phyloP scores from a whole-genome alignment of 306 rosid genomes.

The Trifolium dubium region DNA sequence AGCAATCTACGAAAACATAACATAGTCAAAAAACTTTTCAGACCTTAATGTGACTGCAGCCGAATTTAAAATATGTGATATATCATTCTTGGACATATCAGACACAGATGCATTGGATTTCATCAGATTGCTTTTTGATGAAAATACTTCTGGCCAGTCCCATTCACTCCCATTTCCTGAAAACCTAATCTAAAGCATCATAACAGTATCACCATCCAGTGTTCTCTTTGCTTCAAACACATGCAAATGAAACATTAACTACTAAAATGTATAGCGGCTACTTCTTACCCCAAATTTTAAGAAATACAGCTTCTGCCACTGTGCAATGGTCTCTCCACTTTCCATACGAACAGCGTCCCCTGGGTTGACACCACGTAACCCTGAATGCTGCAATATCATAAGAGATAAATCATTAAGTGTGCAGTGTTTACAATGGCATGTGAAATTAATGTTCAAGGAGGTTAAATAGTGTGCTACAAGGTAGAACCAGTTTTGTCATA shows the following conservation, averaged over 20 bases:
- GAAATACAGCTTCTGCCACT: constrained; percentile 63
- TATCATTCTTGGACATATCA: constrained; percentile 46
- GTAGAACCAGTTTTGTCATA: constrained; percentile 1
- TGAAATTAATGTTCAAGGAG: constrained; percentile 25
- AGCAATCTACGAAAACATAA: constrained; percentile 41
- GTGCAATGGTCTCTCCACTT: constrained; percentile 65
- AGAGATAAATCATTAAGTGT: constrained; percentile 33
- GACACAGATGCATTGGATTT: constrained; percentile 51
- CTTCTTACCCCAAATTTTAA: constrained; percentile 62
- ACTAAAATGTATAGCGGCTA: constrained; percentile 27
- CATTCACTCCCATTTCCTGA: constrained; percentile 67
- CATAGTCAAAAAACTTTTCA: constrained; percentile 51
- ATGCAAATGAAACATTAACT: constrained; percentile 45
- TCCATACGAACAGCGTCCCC: constrained; percentile 65
- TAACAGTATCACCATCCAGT: constrained; percentile 77
- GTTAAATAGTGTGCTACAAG: neutral
- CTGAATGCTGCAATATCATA: constrained; percentile 63
- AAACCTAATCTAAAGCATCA: constrained; percentile 88
- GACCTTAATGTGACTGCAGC: constrained; percentile 53
- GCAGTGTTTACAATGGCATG: constrained; percentile 15
- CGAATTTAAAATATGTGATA: constrained; percentile 46
- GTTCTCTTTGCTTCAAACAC: constrained; percentile 72
- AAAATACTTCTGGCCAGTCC: constrained; percentile 81
- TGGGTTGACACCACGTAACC: constrained; percentile 57
- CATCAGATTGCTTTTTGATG: constrained; percentile 57